These are phyloP conservation scores for Alternaria sp. DNA, from an alignment of 2,329 filamentous ascomycete species.

Conservation along the genomic window DNA sequence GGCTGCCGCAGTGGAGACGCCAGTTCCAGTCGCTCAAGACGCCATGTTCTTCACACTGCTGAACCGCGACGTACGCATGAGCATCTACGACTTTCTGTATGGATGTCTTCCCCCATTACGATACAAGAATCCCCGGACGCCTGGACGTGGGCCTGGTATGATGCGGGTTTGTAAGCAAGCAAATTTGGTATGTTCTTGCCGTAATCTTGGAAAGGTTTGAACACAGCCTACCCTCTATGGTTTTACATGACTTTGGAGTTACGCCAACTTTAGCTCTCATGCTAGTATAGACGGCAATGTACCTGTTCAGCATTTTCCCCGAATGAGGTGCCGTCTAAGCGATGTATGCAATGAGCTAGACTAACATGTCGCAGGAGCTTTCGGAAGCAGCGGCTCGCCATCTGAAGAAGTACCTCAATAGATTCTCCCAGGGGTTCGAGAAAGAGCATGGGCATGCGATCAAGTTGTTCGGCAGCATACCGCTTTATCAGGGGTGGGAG, in stretches of 20 bases:
- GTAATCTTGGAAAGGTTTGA: no score
- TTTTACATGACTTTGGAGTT: no score
- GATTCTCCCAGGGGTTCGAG: background rate
- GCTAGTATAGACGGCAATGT: no score
- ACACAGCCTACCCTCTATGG: no score
- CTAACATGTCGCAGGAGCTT: background rate
- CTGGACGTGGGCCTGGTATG: background rate
- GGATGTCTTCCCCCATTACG: no score
- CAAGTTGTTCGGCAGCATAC: accelerated
- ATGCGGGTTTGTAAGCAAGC: background rate
- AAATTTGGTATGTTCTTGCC: background rate
- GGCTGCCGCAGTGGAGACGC: no score
- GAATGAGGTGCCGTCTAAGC: no score
- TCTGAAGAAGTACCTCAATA: no score
- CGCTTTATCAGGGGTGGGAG: background rate
- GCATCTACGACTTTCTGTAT: background rate
- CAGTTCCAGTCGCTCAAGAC: background rate
- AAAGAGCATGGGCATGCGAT: background rate
- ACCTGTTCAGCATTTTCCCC: no score
- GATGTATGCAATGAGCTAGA: no score
- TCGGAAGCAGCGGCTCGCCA: background rate
- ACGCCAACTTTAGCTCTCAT: no score
- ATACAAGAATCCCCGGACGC: no score
- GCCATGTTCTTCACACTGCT: background rate
- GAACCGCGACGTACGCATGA: background rate